These are phyloP conservation scores for Neofusicoccum ribis DNA, from an alignment of 2,329 filamentous ascomycete genomes.

Conservation along the genomic window DNA sequence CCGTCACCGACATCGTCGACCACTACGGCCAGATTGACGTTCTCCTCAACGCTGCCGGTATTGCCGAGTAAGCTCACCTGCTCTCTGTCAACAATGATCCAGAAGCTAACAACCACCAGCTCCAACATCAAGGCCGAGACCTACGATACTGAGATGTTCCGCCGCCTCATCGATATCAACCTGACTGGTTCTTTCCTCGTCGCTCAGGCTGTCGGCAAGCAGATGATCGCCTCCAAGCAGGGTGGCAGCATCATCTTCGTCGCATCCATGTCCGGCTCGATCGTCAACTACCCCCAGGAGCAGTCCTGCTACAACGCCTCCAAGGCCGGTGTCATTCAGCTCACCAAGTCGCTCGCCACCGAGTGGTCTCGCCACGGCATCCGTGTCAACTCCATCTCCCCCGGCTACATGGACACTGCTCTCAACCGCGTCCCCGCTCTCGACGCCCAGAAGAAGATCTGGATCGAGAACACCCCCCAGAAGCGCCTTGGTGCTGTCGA, in stretches of 20 bases:
- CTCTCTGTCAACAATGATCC: not conserved
- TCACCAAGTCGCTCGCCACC: slow-evolving; percentile 77
- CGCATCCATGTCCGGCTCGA: slow-evolving; percentile 59
- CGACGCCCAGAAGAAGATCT: slow-evolving; percentile 80
- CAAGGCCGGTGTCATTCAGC: slow-evolving; percentile 77
- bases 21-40: slow-evolving; percentile 71
- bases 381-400: slow-evolving; percentile 81
- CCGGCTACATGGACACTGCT: slow-evolving; percentile 84
- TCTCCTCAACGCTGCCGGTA: slow-evolving; percentile 77
- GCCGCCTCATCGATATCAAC: slow-evolving; percentile 79
- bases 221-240: slow-evolving; percentile 71
- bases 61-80: slow-evolving; percentile 62
- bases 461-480: slow-evolving; percentile 73
- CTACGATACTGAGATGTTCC: slow-evolving; percentile 75
- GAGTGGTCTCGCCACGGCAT: slow-evolving; percentile 83
- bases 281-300: slow-evolving; percentile 63
- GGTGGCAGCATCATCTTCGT: slow-evolving; percentile 74
- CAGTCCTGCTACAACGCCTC: slow-evolving; percentile 82
- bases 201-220: slow-evolving; percentile 55
- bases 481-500: slow-evolving; percentile 70
- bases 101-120: slow-evolving; percentile 35
- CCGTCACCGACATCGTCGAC: slow-evolving; percentile 65
- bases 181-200: slow-evolving; percentile 77
- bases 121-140: slow-evolving; percentile 81
- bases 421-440: slow-evolving; percentile 76